Percentiles rank a stretch among this genome's conserved stretches.
These are phyloP conservation scores for Sclerotinia spermophila DNA, from an alignment of 2,329 filamentous ascomycete species.

Conservation along the genomic window DNA sequence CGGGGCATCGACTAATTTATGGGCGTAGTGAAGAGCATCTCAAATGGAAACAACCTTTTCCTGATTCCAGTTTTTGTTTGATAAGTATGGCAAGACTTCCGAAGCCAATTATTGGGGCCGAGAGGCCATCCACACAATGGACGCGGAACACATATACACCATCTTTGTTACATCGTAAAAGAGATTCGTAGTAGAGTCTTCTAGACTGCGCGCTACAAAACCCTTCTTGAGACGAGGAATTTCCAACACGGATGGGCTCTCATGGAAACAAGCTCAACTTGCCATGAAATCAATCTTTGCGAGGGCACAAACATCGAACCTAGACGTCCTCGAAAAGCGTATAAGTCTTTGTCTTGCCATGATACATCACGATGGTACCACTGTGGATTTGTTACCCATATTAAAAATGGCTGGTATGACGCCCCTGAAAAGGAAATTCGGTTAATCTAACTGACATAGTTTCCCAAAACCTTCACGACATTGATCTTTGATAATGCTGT, in stretches of 20 bases:
- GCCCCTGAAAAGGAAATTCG: neutral
- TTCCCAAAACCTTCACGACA: neutral
- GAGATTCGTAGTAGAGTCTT: neutral
- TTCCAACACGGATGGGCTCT: neutral
- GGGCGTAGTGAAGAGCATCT: neutral
- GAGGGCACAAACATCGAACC: neutral
- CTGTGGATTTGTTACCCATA: neutral
- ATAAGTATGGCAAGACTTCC: neutral
- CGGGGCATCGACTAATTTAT: neutral
- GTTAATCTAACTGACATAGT: neutral
- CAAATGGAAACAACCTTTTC: neutral
- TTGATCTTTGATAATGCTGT: neutral
- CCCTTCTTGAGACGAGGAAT: neutral
- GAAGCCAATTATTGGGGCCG: neutral
- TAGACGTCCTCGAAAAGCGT: neutral
- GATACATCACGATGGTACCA: neutral
- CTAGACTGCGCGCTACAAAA: neutral
- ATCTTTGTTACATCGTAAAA: neutral
- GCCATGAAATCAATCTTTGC: neutral
- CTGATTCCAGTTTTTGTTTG: neutral
- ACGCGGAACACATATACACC: neutral
- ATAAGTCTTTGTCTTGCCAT: neutral
- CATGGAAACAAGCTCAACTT: neutral
- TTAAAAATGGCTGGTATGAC: neutral
- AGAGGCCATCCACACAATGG: neutral